Conservation (phyloP, 768 basidiomycete genomes). For the Suillus fuscotomentosus region DNA sequence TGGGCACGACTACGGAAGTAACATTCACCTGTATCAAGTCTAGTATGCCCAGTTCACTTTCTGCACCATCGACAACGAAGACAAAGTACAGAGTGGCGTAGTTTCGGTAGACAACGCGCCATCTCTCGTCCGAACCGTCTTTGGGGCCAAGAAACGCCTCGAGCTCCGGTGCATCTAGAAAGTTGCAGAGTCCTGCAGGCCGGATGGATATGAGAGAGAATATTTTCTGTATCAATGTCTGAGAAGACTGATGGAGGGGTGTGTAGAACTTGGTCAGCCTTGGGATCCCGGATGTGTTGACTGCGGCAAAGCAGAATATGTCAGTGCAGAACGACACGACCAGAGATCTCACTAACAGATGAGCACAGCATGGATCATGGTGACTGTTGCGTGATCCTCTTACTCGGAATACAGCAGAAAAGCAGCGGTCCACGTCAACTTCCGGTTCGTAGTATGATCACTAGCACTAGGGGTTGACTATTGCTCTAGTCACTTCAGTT, state of each 20-base stretch:
- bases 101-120: slow-evolving; percentile 90
- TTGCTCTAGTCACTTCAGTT: background rate
- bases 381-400: background rate
- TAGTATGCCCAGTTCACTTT: slow-evolving; percentile 94
- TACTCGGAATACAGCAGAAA: background rate
- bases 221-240: slow-evolving; percentile 81
- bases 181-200: slow-evolving; percentile 87
- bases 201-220: slow-evolving; percentile 84
- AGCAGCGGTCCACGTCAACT: background rate
- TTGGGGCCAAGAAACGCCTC: slow-evolving; percentile 65
- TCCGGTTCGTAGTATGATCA: background rate
- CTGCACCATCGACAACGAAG: slow-evolving; percentile 93
- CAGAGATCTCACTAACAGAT: slow-evolving; percentile 57
- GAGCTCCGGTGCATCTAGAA: slow-evolving; percentile 89
- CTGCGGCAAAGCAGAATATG: slow-evolving; percentile 37
- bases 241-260: slow-evolving; percentile 58
- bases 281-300: slow-evolving; percentile 90
- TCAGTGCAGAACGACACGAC: slow-evolving; percentile 20
- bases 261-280: slow-evolving; percentile 90
- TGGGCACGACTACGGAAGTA: background rate
- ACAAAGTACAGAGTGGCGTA: slow-evolving; percentile 98
- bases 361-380: slow-evolving; percentile 83
- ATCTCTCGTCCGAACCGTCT: slow-evolving; percentile 55
- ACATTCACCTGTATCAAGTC: slow-evolving; percentile 82
- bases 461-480: background rate